Evolutionary conservation across 2,329 filamentous ascomycete species (phyloP).

Genomic region (Curvularia hawaiiensis): DNA sequence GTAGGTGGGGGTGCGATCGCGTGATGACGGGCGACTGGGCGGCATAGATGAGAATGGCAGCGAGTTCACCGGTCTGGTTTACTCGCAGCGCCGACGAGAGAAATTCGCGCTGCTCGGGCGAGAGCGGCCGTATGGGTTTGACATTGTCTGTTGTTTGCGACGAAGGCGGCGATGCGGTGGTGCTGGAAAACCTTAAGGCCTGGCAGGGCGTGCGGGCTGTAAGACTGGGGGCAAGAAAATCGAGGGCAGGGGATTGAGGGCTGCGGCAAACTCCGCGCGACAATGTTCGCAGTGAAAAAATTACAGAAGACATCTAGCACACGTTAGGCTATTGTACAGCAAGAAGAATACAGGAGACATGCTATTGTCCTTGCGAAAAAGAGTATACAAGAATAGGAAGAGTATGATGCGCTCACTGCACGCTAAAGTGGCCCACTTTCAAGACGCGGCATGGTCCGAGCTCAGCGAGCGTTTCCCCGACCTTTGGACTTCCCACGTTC

Average conservation of each 20-base stretch:
- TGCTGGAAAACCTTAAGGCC: constrained; percentile 22
- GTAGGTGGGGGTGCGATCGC: constrained; percentile 81
- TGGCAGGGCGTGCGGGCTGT: constrained; percentile 18
- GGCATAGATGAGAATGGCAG: constrained; percentile 91
- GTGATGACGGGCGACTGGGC: constrained; percentile 85
- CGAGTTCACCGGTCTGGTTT: constrained; percentile 97
- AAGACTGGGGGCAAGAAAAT: constrained; percentile 38
- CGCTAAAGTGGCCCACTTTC: constrained; percentile 24
- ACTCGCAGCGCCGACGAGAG: constrained; percentile 70
- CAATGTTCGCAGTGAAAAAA: constrained; percentile 24
- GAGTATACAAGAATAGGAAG: constrained; percentile 6
- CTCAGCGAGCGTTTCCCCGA: constrained; percentile 28
- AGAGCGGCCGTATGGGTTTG: constrained; percentile 35
- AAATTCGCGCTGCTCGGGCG: constrained; percentile 40
- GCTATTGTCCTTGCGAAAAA: constrained; percentile 11
- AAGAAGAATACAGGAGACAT: neutral
- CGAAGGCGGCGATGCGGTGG: constrained; percentile 11
- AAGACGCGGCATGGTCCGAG: constrained; percentile 30
- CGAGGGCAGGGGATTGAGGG: constrained; percentile 21
- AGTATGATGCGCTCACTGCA: constrained; percentile 28
- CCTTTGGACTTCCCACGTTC: constrained; percentile 24
- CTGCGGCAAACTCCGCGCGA: constrained; percentile 17
- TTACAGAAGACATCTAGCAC: constrained; percentile 22
- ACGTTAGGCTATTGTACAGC: constrained; percentile 8
- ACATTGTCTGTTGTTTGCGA: constrained; percentile 15